Base-by-base conservation (phyloP, 2,329 filamentous ascomycete species). In the Colletotrichum karsti region DNA sequence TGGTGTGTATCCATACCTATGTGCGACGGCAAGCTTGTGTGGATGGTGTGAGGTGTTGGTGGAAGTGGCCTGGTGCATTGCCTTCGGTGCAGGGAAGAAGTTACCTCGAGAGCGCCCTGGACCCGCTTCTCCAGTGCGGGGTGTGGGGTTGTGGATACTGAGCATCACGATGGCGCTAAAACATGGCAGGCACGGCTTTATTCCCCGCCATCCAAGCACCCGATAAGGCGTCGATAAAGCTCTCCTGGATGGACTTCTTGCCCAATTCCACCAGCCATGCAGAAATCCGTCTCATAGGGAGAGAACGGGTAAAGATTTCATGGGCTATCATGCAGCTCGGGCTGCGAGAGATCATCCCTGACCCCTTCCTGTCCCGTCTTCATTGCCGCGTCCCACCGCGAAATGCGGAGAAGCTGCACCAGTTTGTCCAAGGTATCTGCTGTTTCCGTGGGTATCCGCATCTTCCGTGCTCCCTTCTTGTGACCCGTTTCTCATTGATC, bases 61-160 rank as follows among this genome's bases (percentile, higher is more conserved):
- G 65, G 46, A 65, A 58, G 39, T 59, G 65, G 65, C 54, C 28
- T 54, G 61, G 20, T 50, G 60, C 65, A 64, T 59, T n/a, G n/a
- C 60, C 63, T 63, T 62, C 48, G 24, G 44, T 65, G 60, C 65
- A 67, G 65, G 53, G 60, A 59, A 68, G 28, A 42, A 64, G 64
- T 62, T 37, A 18, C 42, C 44, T 24, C 33, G 44, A 44, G 26
- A 24, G 28, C 64, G 20, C 30, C 42, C 37, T 33, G 42, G 62
- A 64, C 64, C 46, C 64, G 53, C 62, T 41, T 57, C 37, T 54
- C 44, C 28, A 64, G 65, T 68, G 65, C 20, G 65, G 65, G 65
- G 65, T 62, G 12, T 63, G 65, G 65, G 65, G 60, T 46, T 26
- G 28, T 22, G 15, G 44, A 28, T 53, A 57, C 64, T 51, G 33